Base-by-base conservation (phyloP, 768 basidiomycete genomes). In the Rhodotorula sphaerocarpa region DNA sequence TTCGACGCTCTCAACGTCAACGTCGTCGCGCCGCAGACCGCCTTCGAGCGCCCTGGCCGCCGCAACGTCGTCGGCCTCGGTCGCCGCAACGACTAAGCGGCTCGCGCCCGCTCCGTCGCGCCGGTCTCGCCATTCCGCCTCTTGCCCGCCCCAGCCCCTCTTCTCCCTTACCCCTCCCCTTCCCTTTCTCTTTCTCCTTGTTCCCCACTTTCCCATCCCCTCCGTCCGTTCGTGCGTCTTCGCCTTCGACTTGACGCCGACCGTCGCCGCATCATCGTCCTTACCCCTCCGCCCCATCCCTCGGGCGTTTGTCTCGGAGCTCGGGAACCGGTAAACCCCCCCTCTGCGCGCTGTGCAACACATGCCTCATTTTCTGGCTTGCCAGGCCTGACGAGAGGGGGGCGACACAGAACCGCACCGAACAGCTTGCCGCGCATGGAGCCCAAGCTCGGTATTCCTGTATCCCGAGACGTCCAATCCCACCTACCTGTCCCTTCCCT, bases 1-100 rank as follows among this genome's bases (percentile, higher is more conserved):
- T 91, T 97, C 78, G 95, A 95, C 76, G 81, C 81, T n/a, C 85
- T 99, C 77, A 75, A 81, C 55, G 86, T 89, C 76, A 85, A 71
- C 64, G 82, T 91, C 68, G 81, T 84, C 59, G 76, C 74, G 42
- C 85, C 85, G 63, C 46, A 53, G 27, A 51, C 63, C 59, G 36
- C 54, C 18, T 59, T 50, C 58, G 68, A 69, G 42, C 64, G 68
- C 41, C 63, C 60, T 31, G 48, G 36, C 50, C 61, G 68, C 48
- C 67, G 65, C 65, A 65, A 59, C 63, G 63, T 65, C 41, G 63
- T 65, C 54, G 63, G 63, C 15, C 55, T 65, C 54, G 58, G 63
- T n/a, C 57, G 57, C 45, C 46, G 57, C 54, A 41, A 55, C 47
- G 46, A 50, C 36, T 46, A 57, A 52, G n/a, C 50, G 52, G 11